Evolutionary conservation across 2,329 filamentous ascomycete genomes (phyloP).

Genomic region (Ophiocordyceps camponoti-floridani): DNA sequence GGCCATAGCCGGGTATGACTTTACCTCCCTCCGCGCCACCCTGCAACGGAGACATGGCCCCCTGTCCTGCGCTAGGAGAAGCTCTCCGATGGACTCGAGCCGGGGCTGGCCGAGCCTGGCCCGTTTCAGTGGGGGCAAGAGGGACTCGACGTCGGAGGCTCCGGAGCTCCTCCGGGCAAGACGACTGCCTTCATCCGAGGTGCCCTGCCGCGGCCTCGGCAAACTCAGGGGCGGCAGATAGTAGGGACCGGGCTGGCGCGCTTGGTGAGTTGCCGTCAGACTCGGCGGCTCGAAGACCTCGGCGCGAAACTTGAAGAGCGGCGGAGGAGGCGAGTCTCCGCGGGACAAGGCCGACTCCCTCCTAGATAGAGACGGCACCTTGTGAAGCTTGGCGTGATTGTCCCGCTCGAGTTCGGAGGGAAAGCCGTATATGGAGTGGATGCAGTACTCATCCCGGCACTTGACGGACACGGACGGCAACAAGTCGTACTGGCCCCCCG

Average conservation of each 20-base stretch:
- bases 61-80: slow-evolving; percentile 27
- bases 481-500: slow-evolving; percentile 1
- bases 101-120: slow-evolving; percentile 32
- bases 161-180: slow-evolving; percentile 18
- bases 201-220: slow-evolving; percentile 7
- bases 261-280: background rate
- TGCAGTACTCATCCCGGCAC: slow-evolving; percentile 35
- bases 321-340: slow-evolving; percentile 4
- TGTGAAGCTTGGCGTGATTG: slow-evolving; percentile 29
- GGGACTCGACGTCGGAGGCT: slow-evolving; percentile 30
- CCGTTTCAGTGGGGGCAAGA: slow-evolving; percentile 36
- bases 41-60: slow-evolving; percentile 34
- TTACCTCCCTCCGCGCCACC: slow-evolving; percentile 26
- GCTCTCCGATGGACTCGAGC: slow-evolving; percentile 38
- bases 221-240: slow-evolving; percentile 4
- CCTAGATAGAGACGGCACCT: slow-evolving; percentile 12
- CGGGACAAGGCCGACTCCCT: slow-evolving; percentile 27
- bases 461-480: slow-evolving; percentile 27
- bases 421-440: slow-evolving; percentile 42
- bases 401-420: slow-evolving; percentile 30
- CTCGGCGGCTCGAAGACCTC: background rate
- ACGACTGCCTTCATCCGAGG: slow-evolving; percentile 21
- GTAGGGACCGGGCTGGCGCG: background rate
- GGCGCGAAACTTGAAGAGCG: slow-evolving; percentile 1
- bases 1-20: slow-evolving; percentile 2